Evolutionary conservation across 345 rosid species (phyloP).

Genomic region (Arabidopsis arenosa): DNA sequence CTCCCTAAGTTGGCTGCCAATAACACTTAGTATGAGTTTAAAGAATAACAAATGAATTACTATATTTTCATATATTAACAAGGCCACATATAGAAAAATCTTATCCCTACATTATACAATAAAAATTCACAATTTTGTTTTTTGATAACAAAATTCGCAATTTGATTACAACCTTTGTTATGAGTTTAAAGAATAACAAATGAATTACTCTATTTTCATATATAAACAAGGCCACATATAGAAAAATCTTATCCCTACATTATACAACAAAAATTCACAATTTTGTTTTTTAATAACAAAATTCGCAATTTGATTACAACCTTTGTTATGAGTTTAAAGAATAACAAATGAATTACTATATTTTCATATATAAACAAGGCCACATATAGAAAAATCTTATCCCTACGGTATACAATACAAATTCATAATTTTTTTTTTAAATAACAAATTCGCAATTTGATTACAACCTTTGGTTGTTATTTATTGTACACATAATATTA

Average conservation of each 20-base stretch:
- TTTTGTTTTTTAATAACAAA: not conserved
- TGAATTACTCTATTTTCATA: no score
- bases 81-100: slow-evolving; percentile 19
- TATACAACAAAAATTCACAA: not conserved
- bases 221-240: no score
- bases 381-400: slow-evolving; percentile 15
- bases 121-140: not conserved
- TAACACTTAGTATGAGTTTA: no score
- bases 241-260: slow-evolving; percentile 13
- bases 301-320: not conserved
- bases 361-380: not conserved
- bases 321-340: not conserved
- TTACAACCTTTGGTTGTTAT: not conserved
- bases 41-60: no score
- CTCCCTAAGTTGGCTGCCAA: no score
- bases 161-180: not conserved
- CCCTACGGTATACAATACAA: slow-evolving; percentile 11
- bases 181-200: no score
- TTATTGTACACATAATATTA: slow-evolving; percentile 6
- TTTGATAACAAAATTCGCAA: not conserved
- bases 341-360: no score
- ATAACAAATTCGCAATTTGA: not conserved
- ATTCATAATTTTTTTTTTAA: not conserved
- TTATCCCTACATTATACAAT: slow-evolving; percentile 11
- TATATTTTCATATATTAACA: no score